Evolutionary conservation across 2,329 filamentous ascomycete genomes (phyloP), one percentile per base, ranked within the genome.

Genomic region (Pestalotiopsis sp.): DNA sequence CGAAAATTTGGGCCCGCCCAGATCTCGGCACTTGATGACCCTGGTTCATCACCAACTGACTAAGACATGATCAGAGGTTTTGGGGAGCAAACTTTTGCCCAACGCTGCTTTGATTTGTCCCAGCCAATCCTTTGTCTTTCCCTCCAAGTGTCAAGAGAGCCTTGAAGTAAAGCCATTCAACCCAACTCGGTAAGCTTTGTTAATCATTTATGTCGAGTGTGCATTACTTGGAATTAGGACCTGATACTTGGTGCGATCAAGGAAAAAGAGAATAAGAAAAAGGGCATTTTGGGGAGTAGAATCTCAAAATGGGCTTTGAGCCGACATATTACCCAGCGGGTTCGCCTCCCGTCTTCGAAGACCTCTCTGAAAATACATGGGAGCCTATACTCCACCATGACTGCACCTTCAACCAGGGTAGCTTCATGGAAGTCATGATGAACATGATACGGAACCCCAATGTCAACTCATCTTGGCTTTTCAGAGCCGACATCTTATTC

Each of bases 401-500:
- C 24, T 93, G 91, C 76, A 83, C 82, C 13, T 94, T 94, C 75
- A 80, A 85, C 17, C 85, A 89, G 1, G 82, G 85, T 38, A 82
- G 88, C 66, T 95, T 94, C 76, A 80, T 84, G 68, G 78, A 84
- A 55, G 89, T 92, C 63, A 92, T 94, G 88, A 80, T 89, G 72
- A 93, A 94, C 74, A 82, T 94, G 67, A 87, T 95, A 71, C 86
- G 86, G 72, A 94, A 95, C 73, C 93, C 93, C 0, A 95, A 96
- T 71, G 84, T 94, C 78, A 94, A 93, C 71, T 92, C 92, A 0
- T 89, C 86, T 17, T 92, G 91, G 85, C 83, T 96, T 1, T 93
- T 94, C 74, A 88, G 93, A 38, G 93, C 92, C 60, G 92, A 96
- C 74, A 89, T 95, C 30, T 83, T 92, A 30, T 85, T 88, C 68